Evolutionary conservation across 129 eudicot genomes (phyloP), one percentile per base, ranked within the genome.

Genomic region (Helichrysum umbraculigerum): DNA sequence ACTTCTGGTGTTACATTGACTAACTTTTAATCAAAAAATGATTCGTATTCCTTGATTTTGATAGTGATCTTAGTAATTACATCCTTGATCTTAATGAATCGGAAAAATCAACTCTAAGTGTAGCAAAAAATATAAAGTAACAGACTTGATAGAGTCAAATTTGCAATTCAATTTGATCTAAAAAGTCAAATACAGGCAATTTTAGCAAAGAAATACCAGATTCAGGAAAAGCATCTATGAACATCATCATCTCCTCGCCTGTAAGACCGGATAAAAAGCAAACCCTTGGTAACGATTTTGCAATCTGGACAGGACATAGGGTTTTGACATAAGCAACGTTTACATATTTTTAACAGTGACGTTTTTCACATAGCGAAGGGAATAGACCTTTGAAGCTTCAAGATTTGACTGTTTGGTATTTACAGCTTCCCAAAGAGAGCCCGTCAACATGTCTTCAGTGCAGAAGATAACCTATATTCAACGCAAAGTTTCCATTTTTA

Each of bases 231-330:
- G 89, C 90, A 72, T 94, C 96, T 7, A 94, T 89, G 87, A 94
- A 91, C 97, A 94, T 91, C 93, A 94, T 91, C 93, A 91, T 94
- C 86, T 94, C 98, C 82, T 94, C 98, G 66, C 96, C 98, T 47
- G 93, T 87, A 39, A 94, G 97, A 76, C 97, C 98, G 4, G 98
- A 94, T 61, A 91, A 76, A 84, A 94, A 85, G 79, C 98, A 94
- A 68, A 94, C 83, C 86, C 97, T 79, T 11, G 98, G 98, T 34
- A 94, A 72, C 19, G 89, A 84, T 80, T 76, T 81, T 30, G 93
- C 97, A 62, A 88, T 75, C 97, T 93, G 69, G 4, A 54, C 74
- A 73, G 32, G 16, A 73, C 63, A 66, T 10, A 50, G 21, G 28
- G 9, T 57, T 73, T 28, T 22, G 58, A 11, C 73, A 64, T 19